These are phyloP conservation scores for Tetrahymena elliotti DNA, from an alignment of 73 alveolate genomes.

Conservation along the genomic window DNA sequence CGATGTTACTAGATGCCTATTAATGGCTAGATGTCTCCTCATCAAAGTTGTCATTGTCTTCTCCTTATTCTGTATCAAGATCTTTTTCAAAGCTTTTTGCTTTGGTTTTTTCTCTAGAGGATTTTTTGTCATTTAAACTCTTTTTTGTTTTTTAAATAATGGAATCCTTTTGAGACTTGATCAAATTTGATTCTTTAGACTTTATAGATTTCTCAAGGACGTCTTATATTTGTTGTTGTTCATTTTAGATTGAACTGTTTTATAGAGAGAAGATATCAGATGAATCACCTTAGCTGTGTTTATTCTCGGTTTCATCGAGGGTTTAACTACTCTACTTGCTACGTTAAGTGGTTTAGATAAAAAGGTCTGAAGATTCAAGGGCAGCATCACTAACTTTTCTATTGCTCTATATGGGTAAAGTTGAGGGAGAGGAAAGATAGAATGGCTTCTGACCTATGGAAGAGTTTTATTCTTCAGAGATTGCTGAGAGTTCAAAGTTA, in stretches of 20 bases:
- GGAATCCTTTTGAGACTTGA: neutral
- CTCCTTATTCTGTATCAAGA: neutral
- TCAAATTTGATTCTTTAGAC: neutral
- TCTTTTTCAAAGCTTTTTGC: neutral
- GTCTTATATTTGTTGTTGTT: neutral
- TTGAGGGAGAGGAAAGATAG: neutral
- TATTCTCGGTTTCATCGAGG: neutral
- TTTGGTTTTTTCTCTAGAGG: neutral
- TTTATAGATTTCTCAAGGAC: neutral
- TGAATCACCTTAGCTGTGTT: neutral
- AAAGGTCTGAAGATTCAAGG: neutral
- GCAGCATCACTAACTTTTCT: neutral
- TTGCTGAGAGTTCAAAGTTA: neutral
- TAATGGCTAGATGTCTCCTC: neutral
- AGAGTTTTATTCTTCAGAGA: neutral
- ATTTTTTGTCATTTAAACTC: neutral
- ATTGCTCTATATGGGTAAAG: neutral
- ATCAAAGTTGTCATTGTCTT: neutral
- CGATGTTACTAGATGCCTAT: neutral
- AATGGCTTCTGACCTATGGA: neutral
- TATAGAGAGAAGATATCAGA: neutral
- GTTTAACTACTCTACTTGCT: neutral
- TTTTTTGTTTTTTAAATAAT: neutral
- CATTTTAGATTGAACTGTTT: neutral
- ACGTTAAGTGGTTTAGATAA: neutral